Conservation (phyloP, 768 basidiomycete genomes). For the Psilocybe azurescens region DNA sequence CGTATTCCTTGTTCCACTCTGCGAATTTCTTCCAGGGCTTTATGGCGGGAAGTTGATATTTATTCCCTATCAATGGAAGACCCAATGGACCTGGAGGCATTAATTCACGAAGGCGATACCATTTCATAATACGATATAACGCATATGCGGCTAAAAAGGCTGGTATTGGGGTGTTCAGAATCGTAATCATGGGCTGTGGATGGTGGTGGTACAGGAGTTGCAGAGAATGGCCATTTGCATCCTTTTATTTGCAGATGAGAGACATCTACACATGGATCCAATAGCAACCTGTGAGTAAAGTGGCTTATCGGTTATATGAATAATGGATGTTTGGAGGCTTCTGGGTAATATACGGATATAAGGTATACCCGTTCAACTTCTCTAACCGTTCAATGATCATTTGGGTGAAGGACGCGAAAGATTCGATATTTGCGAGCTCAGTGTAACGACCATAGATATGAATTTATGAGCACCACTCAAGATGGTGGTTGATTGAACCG, state of each 20-base stretch:
- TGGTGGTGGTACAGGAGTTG: neutral
- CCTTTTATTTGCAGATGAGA: neutral
- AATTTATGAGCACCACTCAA: neutral
- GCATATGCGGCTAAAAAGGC: conserved; percentile 21
- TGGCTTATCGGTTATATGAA: neutral
- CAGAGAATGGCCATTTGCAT: neutral
- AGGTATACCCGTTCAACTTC: conserved; percentile 6
- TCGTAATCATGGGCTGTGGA: neutral
- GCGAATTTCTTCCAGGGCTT: conserved; percentile 56
- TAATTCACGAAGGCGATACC: conserved; percentile 33
- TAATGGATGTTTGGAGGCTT: neutral
- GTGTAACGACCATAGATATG: neutral
- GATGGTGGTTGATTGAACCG: neutral
- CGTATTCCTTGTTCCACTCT: conserved; percentile 51
- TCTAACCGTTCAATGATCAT: neutral
- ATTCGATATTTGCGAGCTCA: neutral
- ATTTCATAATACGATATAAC: conserved; percentile 29
- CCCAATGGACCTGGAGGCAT: conserved; percentile 55
- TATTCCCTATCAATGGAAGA: conserved; percentile 50
- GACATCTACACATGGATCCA: neutral
- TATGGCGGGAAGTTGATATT: conserved; percentile 45
- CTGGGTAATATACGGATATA: conserved; percentile 4
- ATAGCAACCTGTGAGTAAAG: neutral
- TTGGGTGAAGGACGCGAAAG: too few relatives aligned
- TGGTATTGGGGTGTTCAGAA: conserved; percentile 11